A percentile compares a stretch with the other conserved stretches of the same genome.
These are phyloP conservation scores for Starmerella potacharoeniae DNA, from an alignment of 805 yeast species.

Conservation along the genomic window DNA sequence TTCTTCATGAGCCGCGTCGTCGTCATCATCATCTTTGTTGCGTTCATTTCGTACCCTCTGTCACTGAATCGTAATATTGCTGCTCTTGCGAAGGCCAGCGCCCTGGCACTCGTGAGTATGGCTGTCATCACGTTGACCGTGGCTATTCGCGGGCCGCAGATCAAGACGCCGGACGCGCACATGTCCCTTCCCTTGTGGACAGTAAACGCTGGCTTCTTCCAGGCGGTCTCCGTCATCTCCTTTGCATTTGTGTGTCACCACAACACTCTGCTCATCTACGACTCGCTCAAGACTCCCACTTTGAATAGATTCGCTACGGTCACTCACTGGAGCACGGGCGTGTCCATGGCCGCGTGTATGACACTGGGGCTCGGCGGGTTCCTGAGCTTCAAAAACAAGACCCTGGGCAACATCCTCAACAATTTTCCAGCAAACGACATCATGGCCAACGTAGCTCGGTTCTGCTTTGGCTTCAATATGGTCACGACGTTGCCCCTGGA, in stretches of 20 bases:
- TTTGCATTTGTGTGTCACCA: constrained; percentile 95
- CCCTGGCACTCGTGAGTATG: constrained; percentile 80
- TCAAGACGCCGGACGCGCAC: constrained; percentile 28
- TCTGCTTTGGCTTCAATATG: constrained; percentile 88
- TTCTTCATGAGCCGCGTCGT: constrained; percentile 55
- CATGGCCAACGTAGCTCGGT: constrained; percentile 73
- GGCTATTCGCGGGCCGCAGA: constrained; percentile 56
- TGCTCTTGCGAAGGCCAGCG: constrained; percentile 72
- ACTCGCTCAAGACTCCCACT: constrained; percentile 68
- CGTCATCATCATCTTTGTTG: constrained; percentile 59
- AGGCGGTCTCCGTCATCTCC: constrained; percentile 87
- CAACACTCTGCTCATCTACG: constrained; percentile 80
- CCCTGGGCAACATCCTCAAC: constrained; percentile 80
- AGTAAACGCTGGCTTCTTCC: constrained; percentile 57
- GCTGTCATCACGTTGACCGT: constrained; percentile 62
- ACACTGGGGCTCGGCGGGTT: constrained; percentile 72
- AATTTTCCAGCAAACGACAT: constrained; percentile 69
- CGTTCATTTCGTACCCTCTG: constrained; percentile 69
- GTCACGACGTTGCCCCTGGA: constrained; percentile 85
- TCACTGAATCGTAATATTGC: constrained; percentile 73
- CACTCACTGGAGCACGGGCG: constrained; percentile 73
- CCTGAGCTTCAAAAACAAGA: constrained; percentile 57
- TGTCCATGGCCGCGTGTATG: constrained; percentile 69
- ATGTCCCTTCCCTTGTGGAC: constrained; percentile 33
- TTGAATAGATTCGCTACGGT: constrained; percentile 60